These are phyloP conservation scores for Paraphoma chrysanthemicola DNA, from an alignment of 2,329 filamentous ascomycete species.

Conservation along the genomic window DNA sequence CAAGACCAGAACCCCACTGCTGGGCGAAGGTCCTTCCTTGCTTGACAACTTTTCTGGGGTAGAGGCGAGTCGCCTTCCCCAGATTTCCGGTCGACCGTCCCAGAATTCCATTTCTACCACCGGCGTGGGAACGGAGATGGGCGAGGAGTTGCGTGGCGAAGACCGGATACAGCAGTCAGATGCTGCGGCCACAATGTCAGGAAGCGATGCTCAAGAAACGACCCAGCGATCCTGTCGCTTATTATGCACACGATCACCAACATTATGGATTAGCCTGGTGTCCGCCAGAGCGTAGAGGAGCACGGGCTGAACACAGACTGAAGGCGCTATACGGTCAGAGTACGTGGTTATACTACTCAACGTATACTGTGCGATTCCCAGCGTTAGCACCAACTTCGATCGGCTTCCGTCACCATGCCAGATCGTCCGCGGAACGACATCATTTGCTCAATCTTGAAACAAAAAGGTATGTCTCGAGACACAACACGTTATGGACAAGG, in stretches of 20 bases:
- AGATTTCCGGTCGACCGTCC: background rate
- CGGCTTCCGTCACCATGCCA: background rate
- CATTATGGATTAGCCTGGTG: background rate
- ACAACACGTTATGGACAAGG: background rate
- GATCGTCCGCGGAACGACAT: conserved; percentile 24
- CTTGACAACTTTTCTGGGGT: background rate
- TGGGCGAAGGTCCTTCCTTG: background rate
- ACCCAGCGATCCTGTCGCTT: background rate
- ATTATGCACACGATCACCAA: background rate
- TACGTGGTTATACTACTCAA: background rate
- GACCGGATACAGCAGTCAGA: background rate
- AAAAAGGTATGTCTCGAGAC: background rate
- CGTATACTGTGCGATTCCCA: background rate
- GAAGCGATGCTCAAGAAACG: background rate
- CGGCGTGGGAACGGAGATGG: background rate
- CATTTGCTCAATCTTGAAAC: background rate
- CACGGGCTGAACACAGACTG: no score
- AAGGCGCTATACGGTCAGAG: background rate
- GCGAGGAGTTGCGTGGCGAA: background rate
- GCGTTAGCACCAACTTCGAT: background rate
- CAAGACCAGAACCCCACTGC: background rate
- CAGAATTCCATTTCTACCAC: background rate
- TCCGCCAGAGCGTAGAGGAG: no score
- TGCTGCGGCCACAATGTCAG: background rate
- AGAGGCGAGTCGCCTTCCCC: background rate